phyloP scores from a whole-genome alignment of 768 basidiomycete genomes.

The Suillus decipiens region DNA sequence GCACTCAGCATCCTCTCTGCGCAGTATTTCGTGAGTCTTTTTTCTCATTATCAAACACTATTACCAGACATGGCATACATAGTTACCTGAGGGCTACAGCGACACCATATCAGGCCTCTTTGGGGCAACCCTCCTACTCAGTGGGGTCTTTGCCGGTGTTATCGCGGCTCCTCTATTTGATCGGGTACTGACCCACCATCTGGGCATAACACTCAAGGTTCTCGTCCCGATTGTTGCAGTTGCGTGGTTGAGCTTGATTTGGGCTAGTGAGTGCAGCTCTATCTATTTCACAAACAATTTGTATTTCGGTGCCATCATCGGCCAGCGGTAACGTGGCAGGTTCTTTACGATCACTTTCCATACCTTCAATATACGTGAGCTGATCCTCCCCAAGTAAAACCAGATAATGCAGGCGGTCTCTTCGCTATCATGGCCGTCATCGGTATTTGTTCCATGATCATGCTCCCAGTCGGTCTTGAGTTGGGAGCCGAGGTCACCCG shows the following conservation, averaged over 20 bases:
- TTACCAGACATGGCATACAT: neutral
- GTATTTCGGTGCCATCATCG: neutral
- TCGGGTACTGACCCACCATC: slow-evolving; percentile 74
- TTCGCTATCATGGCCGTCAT: slow-evolving; percentile 71
- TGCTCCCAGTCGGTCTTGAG: slow-evolving; percentile 78
- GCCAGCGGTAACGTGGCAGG: neutral
- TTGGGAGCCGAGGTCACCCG: slow-evolving; percentile 79
- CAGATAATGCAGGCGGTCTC: slow-evolving; percentile 57
- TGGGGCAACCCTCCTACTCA: slow-evolving; percentile 64
- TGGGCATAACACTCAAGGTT: slow-evolving; percentile 59
- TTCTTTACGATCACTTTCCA: neutral
- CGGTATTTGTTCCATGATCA: slow-evolving; percentile 62
- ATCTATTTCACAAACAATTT: neutral
- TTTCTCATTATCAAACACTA: neutral
- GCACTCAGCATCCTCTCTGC: slow-evolving; percentile 65
- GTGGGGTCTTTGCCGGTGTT: slow-evolving; percentile 70
- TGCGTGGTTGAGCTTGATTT: slow-evolving; percentile 75
- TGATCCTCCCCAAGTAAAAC: slow-evolving; percentile 48
- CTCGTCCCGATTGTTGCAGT: slow-evolving; percentile 61
- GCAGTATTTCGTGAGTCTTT: slow-evolving; percentile 61
- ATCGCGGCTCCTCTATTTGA: slow-evolving; percentile 77
- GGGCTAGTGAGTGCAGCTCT: slow-evolving; percentile 59
- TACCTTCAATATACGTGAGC: slow-evolving; percentile 1
- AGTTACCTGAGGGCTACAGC: slow-evolving; percentile 77
- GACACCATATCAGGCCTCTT: slow-evolving; percentile 66